phyloP scores from a whole-genome alignment of 2,329 filamentous ascomycete genomes.

The Blumeriella jaapii region DNA sequence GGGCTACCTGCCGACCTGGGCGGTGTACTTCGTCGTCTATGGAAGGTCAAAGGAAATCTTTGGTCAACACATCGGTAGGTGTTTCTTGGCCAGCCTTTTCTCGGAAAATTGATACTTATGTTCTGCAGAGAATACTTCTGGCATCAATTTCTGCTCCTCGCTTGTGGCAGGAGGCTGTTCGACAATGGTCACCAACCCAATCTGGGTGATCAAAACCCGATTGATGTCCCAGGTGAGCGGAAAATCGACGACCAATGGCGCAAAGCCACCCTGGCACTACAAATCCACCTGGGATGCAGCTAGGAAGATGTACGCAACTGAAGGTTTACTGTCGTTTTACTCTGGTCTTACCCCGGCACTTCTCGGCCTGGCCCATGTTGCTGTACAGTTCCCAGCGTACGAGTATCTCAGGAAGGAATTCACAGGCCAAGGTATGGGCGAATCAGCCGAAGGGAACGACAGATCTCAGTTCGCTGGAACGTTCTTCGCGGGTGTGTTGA shows the following conservation, averaged over 20 bases:
- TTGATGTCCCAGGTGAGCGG: conserved; percentile 84
- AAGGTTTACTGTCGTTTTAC: conserved; percentile 86
- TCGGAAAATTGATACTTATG: conserved; percentile 1
- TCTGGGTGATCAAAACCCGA: conserved; percentile 98
- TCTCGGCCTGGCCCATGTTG: conserved; percentile 85
- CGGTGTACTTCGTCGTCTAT: conserved; percentile 95
- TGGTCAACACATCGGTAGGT: conserved; percentile 53
- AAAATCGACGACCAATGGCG: conserved; percentile 38
- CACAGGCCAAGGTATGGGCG: conserved; percentile 80
- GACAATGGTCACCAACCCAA: conserved; percentile 90
- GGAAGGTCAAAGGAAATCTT: conserved; percentile 74
- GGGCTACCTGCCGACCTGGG: conserved; percentile 95
- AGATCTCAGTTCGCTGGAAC: conserved; percentile 74
- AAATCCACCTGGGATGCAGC: conserved; percentile 80
- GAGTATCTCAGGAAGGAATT: conserved; percentile 87
- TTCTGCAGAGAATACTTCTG: conserved; percentile 56
- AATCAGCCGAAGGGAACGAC: conserved; percentile 40
- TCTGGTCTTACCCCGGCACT: conserved; percentile 87
- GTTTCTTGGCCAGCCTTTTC: too few species aligned
- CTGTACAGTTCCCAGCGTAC: conserved; percentile 93
- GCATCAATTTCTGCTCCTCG: conserved; percentile 80
- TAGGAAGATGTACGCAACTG: conserved; percentile 86
- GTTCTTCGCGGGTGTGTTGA: conserved; percentile 77
- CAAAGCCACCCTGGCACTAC: conserved; percentile 80
- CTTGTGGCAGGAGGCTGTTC: conserved; percentile 85